Percentiles rank a stretch among this genome's conserved stretches.
These are phyloP conservation scores for Phytophthora aleatoria DNA, from an alignment of 352 stramenopile genomes.

Conservation along the genomic window DNA sequence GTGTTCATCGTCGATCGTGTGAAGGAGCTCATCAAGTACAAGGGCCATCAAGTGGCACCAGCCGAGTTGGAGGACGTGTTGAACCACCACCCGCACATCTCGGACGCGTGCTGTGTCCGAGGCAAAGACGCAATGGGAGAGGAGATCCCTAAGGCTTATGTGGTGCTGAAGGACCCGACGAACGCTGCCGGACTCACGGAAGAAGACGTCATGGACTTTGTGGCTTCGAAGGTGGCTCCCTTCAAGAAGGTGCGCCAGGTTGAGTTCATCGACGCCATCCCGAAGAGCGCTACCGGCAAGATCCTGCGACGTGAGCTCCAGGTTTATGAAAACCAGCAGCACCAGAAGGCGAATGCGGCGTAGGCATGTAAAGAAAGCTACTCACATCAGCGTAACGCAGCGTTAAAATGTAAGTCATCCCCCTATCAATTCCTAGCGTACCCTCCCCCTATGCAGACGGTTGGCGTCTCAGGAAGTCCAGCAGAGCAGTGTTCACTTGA, in stretches of 20 bases:
- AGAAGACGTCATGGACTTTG: constrained; percentile 83
- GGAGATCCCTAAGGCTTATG: constrained; percentile 88
- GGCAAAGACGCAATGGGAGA: constrained; percentile 79
- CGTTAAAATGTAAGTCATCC: constrained; percentile 4
- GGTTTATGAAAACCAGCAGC: constrained; percentile 40
- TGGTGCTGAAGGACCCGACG: constrained; percentile 71
- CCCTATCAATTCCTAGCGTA: not conserved
- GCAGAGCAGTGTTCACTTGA: constrained; percentile 33
- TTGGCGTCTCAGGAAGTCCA: constrained; percentile 27
- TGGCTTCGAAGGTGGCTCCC: constrained; percentile 76
- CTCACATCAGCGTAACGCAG: constrained; percentile 2
- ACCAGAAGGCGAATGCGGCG: constrained; percentile 20
- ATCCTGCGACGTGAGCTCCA: constrained; percentile 89
- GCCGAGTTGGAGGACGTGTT: constrained; percentile 93
- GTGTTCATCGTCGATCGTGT: constrained; percentile 92
- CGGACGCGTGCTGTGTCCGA: constrained; percentile 78
- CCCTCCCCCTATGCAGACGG: constrained; percentile 8
- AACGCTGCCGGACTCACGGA: constrained; percentile 47
- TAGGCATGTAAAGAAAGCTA: constrained; percentile 14
- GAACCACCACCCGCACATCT: constrained; percentile 76
- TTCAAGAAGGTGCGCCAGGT: constrained; percentile 92
- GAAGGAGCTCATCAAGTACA: constrained; percentile 97
- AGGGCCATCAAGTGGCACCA: constrained; percentile 92
- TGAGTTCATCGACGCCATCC: constrained; percentile 84
- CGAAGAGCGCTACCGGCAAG: constrained; percentile 91